phyloP scores from a whole-genome alignment of 768 basidiomycete species.

The Myochromella boudieri region DNA sequence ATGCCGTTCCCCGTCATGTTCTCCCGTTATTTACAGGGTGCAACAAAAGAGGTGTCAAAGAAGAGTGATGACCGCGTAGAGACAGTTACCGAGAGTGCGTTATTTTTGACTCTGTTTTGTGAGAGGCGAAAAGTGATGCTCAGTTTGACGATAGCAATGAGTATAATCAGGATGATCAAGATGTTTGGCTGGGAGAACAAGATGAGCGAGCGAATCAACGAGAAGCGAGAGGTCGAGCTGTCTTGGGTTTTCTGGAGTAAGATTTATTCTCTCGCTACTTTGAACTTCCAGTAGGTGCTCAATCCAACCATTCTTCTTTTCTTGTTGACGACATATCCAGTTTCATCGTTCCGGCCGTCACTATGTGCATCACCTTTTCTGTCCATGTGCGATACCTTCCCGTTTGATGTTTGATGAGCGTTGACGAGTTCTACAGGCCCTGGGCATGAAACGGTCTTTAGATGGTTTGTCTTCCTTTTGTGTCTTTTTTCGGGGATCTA shows the following conservation, averaged over 20 bases:
- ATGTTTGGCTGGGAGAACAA: slow-evolving; percentile 67
- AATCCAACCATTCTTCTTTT: neutral
- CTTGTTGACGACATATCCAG: slow-evolving; percentile 27
- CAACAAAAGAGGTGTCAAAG: slow-evolving; percentile 48
- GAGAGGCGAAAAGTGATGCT: slow-evolving; percentile 2
- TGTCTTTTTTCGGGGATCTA: neutral
- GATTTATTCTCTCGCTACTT: slow-evolving; percentile 45
- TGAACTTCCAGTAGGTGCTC: slow-evolving; percentile 38
- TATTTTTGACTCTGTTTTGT: slow-evolving; percentile 16
- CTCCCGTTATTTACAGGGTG: slow-evolving; percentile 40
- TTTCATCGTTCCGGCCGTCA: slow-evolving; percentile 56
- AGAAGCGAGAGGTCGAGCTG: slow-evolving; percentile 62
- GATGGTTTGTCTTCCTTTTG: slow-evolving; percentile 3
- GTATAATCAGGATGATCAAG: slow-evolving; percentile 65
- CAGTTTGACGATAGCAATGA: slow-evolving; percentile 40
- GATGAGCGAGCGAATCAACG: slow-evolving; percentile 49
- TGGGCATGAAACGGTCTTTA: slow-evolving; percentile 12
- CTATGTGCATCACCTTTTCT: slow-evolving; percentile 65
- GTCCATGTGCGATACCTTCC: slow-evolving; percentile 30
- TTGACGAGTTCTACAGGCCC: slow-evolving; percentile 4
- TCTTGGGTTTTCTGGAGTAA: slow-evolving; percentile 48
- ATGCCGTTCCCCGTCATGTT: slow-evolving; percentile 58
- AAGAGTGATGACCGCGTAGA: slow-evolving; percentile 59
- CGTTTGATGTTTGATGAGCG: neutral
- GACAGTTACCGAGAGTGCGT: slow-evolving; percentile 55